Evolutionary conservation across 495 filamentous ascomycete species (phyloP), one percentile per base, ranked within the genome.

Genomic region (Hypoxylon perforatum): DNA sequence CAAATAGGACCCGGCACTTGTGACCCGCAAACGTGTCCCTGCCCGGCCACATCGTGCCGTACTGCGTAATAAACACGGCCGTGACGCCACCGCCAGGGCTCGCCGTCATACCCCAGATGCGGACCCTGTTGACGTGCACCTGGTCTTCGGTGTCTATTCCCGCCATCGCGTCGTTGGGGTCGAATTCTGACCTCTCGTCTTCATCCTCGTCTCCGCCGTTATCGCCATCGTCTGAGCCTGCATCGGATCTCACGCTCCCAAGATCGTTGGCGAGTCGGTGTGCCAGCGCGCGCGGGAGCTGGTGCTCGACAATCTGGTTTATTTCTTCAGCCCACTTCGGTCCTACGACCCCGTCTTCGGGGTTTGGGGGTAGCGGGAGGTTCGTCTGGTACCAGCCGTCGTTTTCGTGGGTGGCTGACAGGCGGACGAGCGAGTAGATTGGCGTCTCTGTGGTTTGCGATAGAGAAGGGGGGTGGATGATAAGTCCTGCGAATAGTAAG

Each of bases 331-430:
- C 78, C 81, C 81, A 84, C 19, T 75, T 76, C 1, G 79, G 79
- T 7, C 55, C 53, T 1, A 64, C 25, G 4, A 33, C 23, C 3
- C 63, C 53, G 33, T 77, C 64, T 19, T 53, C 64, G 0, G 67
- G 48, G 1, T 64, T 68, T 0, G 60, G 53, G 9, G 72, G 69
- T 0, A 69, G 44, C 12, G 72, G 63, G 12, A 77, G 46, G 55
- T 83, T 84, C 9, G 75, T 81, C 41, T 83, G 75, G 50, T 76
- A 79, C 81, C 80, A 84, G 45, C 71, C 70, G 0, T 70, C 58
- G 47, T 80, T 82, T 17, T 76, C 77, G 22, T 78, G 61, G 1
- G 80, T 82, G 8, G 80, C 81, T 0, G 81, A 82, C 28, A 78
- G 65, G 17, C 81, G 79, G n/a, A 80, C 69, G 9, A 80, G 72